phyloP scores from a whole-genome alignment of 2,329 filamentous ascomycete species.

The Cylindrodendrum hubeiense region DNA sequence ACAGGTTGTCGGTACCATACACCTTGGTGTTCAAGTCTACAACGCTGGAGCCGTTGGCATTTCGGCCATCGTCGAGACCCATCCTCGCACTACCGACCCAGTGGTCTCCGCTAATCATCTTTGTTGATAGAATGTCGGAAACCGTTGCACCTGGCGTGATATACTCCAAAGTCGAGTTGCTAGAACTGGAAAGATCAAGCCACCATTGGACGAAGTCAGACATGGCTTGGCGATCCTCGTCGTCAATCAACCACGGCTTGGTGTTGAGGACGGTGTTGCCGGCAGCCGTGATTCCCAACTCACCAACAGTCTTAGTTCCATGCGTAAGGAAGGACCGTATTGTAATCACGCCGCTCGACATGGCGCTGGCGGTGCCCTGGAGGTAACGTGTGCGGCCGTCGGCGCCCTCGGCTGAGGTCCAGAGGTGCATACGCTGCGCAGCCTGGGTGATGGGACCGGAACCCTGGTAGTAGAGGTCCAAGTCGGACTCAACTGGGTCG shows the following conservation, averaged over 20 bases:
- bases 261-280: constrained; percentile 45
- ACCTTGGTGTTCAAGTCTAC: constrained; percentile 69
- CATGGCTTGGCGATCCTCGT: constrained; percentile 42
- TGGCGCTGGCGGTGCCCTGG: constrained; percentile 42
- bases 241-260: constrained; percentile 44
- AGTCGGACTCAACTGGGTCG: constrained; percentile 28
- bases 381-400: constrained; percentile 41
- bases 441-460: constrained; percentile 44
- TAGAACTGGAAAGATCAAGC: constrained; percentile 34
- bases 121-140: constrained; percentile 34
- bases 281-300: constrained; percentile 39
- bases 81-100: constrained; percentile 52
- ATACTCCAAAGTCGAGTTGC: constrained; percentile 40
- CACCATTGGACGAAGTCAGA: constrained; percentile 41
- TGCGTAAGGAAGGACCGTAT: constrained; percentile 42
- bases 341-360: constrained; percentile 39
- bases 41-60: constrained; percentile 61
- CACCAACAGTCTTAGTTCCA: constrained; percentile 39
- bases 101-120: constrained; percentile 45
- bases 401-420: constrained; percentile 40
- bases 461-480: constrained; percentile 42
- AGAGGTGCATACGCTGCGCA: constrained; percentile 44
- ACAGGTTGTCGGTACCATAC: constrained; percentile 71
- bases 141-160: constrained; percentile 37
- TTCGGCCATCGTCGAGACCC: constrained; percentile 62